Percentiles rank a stretch among this genome's conserved stretches.
Evolutionary conservation across 108 stramenopile species (phyloP).

Genomic region (Conticribra weissflogii): DNA sequence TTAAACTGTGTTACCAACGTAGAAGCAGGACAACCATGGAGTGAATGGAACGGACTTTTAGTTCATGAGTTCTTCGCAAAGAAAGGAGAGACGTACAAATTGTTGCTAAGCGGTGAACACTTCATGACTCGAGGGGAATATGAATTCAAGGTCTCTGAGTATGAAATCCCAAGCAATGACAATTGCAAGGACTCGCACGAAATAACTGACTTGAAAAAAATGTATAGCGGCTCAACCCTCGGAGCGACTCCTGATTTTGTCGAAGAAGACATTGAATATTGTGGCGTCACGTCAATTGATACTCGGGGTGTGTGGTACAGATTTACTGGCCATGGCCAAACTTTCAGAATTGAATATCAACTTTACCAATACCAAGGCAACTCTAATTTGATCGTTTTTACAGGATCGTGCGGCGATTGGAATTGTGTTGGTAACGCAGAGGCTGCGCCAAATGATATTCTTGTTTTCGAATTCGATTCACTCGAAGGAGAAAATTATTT

Average conservation of each 20-base stretch:
- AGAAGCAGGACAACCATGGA: not conserved
- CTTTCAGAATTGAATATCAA: slow-evolving; percentile 11
- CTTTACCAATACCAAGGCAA: slow-evolving; percentile 9
- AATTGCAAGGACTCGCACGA: slow-evolving; percentile 1
- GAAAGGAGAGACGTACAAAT: slow-evolving; percentile 1
- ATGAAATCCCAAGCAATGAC: slow-evolving; percentile 16
- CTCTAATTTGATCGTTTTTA: slow-evolving; percentile 7
- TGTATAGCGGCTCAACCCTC: not conserved
- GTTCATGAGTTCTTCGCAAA: slow-evolving; percentile 14
- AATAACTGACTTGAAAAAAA: not conserved
- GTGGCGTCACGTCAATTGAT: not conserved
- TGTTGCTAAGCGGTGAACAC: slow-evolving; percentile 8
- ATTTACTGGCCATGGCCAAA: not conserved
- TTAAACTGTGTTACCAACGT: not conserved
- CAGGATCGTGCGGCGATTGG: slow-evolving; percentile 6
- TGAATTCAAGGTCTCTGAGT: slow-evolving; percentile 13
- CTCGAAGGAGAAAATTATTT: slow-evolving; percentile 12
- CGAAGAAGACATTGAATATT: not conserved
- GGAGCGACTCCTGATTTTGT: not conserved
- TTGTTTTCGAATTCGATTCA: slow-evolving; percentile 1
- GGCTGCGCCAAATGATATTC: not conserved
- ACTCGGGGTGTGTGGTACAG: not conserved
- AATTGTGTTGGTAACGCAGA: not conserved
- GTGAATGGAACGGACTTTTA: not conserved
- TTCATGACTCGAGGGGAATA: slow-evolving; percentile 7